A percentile compares a stretch with the other conserved stretches of the same genome.
phyloP scores from a whole-genome alignment of 2,329 filamentous ascomycete species.

The Trichoderma sp. region DNA sequence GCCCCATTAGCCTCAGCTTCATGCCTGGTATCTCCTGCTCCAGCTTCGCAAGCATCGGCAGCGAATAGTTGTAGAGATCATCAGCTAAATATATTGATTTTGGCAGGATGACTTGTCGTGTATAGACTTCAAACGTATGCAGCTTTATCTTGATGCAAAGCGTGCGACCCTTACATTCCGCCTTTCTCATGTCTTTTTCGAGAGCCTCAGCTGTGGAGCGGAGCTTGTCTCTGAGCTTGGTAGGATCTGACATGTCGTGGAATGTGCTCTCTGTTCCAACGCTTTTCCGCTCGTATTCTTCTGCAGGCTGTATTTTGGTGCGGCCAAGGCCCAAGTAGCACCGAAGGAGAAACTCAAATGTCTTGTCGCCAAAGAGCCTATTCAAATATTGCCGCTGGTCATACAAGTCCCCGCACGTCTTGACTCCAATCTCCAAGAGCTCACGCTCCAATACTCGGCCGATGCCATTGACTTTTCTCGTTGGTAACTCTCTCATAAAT shows the following conservation, averaged over 20 bases:
- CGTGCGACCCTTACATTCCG: conserved; percentile 86
- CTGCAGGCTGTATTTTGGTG: conserved; percentile 80
- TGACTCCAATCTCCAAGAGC: conserved; percentile 81
- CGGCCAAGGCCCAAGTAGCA: conserved; percentile 85
- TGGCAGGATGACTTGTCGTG: conserved; percentile 74
- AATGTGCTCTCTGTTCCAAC: conserved; percentile 95
- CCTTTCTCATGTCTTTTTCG: conserved; percentile 78
- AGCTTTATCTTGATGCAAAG: conserved; percentile 90
- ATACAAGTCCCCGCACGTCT: conserved; percentile 87
- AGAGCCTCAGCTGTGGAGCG: conserved; percentile 80
- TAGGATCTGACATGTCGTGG: conserved; percentile 70
- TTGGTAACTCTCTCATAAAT: conserved; percentile 83
- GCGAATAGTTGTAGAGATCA: conserved; percentile 77
- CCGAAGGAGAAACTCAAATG: conserved; percentile 80
- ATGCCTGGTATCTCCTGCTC: conserved; percentile 80
- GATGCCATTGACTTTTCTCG: conserved; percentile 92
- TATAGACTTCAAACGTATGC: conserved; percentile 89
- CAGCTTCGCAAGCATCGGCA: conserved; percentile 82
- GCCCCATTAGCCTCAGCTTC: conserved; percentile 81
- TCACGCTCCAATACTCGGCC: conserved; percentile 92
- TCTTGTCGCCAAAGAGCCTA: conserved; percentile 87
- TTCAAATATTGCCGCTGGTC: conserved; percentile 70
- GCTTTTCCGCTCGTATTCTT: conserved; percentile 89
- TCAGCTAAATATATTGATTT: conserved; percentile 72
- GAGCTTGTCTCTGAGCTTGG: conserved; percentile 73